Base-by-base conservation (phyloP, 2,329 filamentous ascomycete species). In the Alternaria metachromatica region DNA sequence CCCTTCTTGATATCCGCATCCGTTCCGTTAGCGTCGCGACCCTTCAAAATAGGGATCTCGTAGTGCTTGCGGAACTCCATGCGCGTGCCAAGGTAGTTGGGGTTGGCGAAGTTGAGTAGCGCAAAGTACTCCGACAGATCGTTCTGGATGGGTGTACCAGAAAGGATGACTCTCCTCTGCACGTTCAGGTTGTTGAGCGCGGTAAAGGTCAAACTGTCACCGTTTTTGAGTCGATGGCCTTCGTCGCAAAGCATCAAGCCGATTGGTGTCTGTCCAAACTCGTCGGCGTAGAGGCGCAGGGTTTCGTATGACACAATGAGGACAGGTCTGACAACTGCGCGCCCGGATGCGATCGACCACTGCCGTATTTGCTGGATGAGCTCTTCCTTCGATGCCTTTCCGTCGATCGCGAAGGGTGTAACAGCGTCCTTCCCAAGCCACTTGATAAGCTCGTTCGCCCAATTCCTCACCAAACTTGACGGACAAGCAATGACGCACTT, bases 271-370 rank as follows among this genome's bases (percentile, higher is more conserved):
- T 96, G 90, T 73, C 92, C 95, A 58, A 99, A 87, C 79, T 97
- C 93, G 43, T 96, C 93, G 13, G 93, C 92, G 73, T 99, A 96
- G 58, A 98, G 84, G 59, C 96, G 91, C 15, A 99, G 85, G 0
- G 96, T 98, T 80, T 99, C 96, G 76, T 99, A 99, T 0, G 96
- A 99, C 45, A 99, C 94, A 62, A 99, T 99, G 56, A 99, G 91
- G 37, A 98, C 94, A 0, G 96, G 96, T 37, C 96, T 87, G 4
- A 94, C 96, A 21, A 99, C 90, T 12, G 93, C 86, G 53, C 96
- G 90, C n/a, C 96, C 96, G 30, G 88, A 93, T 5, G 95, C 89
- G 75, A 97, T 96, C 1, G 93, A 92, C 96, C 96, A 99, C 79
- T 98, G 96, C 41, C 93, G 90, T 67, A 99, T 86, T 76, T 99